Evolutionary conservation across 139 green algal genomes (phyloP), one percentile per base, ranked within the genome.

Genomic region (Closterium sp.): DNA sequence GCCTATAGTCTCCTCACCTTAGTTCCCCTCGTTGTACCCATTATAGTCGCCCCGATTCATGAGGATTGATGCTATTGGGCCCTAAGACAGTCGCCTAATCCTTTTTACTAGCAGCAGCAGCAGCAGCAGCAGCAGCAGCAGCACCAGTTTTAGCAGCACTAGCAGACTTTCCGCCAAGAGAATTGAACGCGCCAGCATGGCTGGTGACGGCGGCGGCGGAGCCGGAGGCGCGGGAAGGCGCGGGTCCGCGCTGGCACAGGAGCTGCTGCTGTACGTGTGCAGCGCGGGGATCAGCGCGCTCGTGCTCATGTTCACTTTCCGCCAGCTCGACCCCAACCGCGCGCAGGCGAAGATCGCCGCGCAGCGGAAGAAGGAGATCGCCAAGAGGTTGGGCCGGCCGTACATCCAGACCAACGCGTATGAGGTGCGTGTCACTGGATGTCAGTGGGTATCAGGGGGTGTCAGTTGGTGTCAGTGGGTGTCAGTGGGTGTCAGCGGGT

Each of bases 331-430:
- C 31, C 83, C 83, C 85, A 91, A 91, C 38, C 84, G 90, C 0
- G 85, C 28, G 30, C 19, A 30, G 23, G 7, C 90, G 6, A 92
- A 92, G 31, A 28, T 31, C 25, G 89, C 89, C 31, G 69, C 81
- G 21, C n/a, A 89, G 89, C 33, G 89, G 30, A 91, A 91, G 69
- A 88, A 35, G n/a, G 89, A 91, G 66, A 91, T 91, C n/a, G 55
- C 89, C 25, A n/a, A n/a, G 84, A 21, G 89, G 25, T 64, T 91
- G 28, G 89, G 89, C 33, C 32, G 89, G 4, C 88, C 88, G 25
- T 38, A 30, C 30, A 84, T 91, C 35, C 10, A n/a, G 69, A 90
- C 90, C 90, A 91, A 91, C 28, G n/a, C 4, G 2, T 90, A 92
- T 33, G 84, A 83, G 90, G 84, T 83, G 31, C 2, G 32, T 12